A percentile compares a stretch with the other conserved stretches of the same genome.
Conservation (phyloP, 2,329 filamentous ascomycete genomes). For the Aspergillus neotritici region DNA sequence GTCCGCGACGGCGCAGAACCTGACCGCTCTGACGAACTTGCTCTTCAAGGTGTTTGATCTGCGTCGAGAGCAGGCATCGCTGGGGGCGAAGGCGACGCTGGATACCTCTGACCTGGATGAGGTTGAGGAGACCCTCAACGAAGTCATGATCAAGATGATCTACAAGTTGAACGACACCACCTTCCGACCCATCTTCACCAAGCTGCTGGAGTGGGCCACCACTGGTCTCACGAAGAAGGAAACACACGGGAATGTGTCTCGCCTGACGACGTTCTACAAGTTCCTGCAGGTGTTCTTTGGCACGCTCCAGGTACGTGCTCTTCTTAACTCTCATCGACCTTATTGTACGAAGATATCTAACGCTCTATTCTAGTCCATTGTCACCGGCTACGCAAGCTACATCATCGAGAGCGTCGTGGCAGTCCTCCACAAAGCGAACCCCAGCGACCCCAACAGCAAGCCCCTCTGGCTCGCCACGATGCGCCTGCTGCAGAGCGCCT, state of each 20-base stretch:
- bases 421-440: constrained; percentile 47
- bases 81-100: constrained; percentile 30
- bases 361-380: constrained; percentile 58
- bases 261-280: constrained; percentile 71
- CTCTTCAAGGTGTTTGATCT: constrained; percentile 51
- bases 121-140: constrained; percentile 62
- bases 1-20: constrained; percentile 68
- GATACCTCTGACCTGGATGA: constrained; percentile 47
- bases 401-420: constrained; percentile 68
- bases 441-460: constrained; percentile 46
- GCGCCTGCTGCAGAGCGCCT: constrained; percentile 65
- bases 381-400: constrained; percentile 86
- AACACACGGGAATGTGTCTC: constrained; percentile 50
- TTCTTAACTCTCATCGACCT: not conserved
- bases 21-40: constrained; percentile 59
- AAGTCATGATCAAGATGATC: constrained; percentile 78
- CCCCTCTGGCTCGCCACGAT: constrained; percentile 66
- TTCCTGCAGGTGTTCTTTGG: constrained; percentile 78
- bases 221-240: constrained; percentile 59
- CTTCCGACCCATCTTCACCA: constrained; percentile 85
- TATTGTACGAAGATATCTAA: not conserved
- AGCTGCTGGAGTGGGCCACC: constrained; percentile 75
- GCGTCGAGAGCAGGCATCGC: constrained; percentile 35
- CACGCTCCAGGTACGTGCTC: constrained; percentile 59
- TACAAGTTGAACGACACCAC: constrained; percentile 93